phyloP scores from a whole-genome alignment of 768 basidiomycete genomes.

The Kwoniella pini region DNA sequence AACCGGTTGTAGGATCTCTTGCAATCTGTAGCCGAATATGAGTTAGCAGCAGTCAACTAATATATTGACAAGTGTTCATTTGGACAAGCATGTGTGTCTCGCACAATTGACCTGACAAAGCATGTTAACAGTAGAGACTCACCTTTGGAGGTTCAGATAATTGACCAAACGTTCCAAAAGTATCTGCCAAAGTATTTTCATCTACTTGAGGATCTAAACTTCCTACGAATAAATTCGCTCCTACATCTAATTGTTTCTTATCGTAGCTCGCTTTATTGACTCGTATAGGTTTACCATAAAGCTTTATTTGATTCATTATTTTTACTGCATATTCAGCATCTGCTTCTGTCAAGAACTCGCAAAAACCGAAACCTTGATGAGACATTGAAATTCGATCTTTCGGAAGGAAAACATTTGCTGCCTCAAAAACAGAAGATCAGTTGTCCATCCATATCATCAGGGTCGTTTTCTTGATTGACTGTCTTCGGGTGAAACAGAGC shows the following conservation, averaged over 20 bases:
- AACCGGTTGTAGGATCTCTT: conserved; percentile 77
- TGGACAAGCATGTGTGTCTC: no score
- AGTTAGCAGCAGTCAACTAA: no score
- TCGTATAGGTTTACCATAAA: conserved; percentile 97
- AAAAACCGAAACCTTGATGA: conserved; percentile 99
- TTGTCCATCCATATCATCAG: neutral
- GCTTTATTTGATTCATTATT: conserved; percentile 99
- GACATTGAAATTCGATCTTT: conserved; percentile 98
- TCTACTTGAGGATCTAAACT: conserved; percentile 94
- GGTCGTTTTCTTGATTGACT: no score
- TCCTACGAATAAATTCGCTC: conserved; percentile 95
- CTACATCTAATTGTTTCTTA: conserved; percentile 96
- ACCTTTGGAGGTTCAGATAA: conserved; percentile 54
- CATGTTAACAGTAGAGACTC: conserved; percentile 20
- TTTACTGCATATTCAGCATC: conserved; percentile 99
- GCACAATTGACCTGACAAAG: no score
- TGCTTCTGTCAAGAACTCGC: conserved; percentile 98
- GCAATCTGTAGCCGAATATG: conserved; percentile 66
- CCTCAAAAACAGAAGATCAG: neutral
- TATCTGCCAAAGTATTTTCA: conserved; percentile 87
- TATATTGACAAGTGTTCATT: no score
- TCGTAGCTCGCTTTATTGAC: conserved; percentile 99
- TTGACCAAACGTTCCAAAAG: conserved; percentile 78
- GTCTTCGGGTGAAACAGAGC: no score
- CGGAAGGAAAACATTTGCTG: conserved; percentile 95